Evolutionary conservation across 2,329 filamentous ascomycete species (phyloP), one percentile per base, ranked within the genome.

Genomic region (Phaeosphaeria sp.): DNA sequence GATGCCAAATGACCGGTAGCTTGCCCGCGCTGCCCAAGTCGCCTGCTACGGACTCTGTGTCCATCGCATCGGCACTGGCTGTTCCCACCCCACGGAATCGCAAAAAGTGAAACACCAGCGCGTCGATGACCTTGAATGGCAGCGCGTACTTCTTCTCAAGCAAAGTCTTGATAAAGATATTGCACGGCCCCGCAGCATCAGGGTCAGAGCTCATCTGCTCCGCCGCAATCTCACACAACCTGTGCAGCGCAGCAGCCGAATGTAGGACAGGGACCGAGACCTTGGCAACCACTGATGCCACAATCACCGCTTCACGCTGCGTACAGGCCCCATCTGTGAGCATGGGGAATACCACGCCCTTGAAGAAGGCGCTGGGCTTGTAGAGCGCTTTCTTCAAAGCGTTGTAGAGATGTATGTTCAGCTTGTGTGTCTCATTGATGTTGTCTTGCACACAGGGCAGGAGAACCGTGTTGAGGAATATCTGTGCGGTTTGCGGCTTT

Each of bases 131-230:
- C 78, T 96, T 94, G 81, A 91, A 97, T 0, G 94, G 95, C 11
- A 99, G 83, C 0, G 95, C 95, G 69, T 99, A 98, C 74, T 96
- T 96, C 85, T 99, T 99, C 79, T 97, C 94, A 3, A 99, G 82
- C 39, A 99, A 85, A 0, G 92, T 89, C 73, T 92, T 92, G 80
- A 99, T 96, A 78, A 99, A 96, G 67, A 97, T 90, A 78, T 97
- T 98, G 60, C 93, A 95, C 3, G 93, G 91, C 47, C 94, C 94
- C 18, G 93, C 93, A 46, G 91, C 91, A 77, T 97, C 94, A 5
- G 89, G 91, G 55, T 93, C 87, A 20, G 89, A 87, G 8, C 89
- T 89, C 22, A 93, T 92, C 77, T 97, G 92, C 72, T 96, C 91
- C 1, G 94, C 93, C 6, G 93, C 91, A 72, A 99, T 95, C 70